These are phyloP conservation scores for Solanum rostratum DNA, from an alignment of 257 asterid species.

Conservation along the genomic window DNA sequence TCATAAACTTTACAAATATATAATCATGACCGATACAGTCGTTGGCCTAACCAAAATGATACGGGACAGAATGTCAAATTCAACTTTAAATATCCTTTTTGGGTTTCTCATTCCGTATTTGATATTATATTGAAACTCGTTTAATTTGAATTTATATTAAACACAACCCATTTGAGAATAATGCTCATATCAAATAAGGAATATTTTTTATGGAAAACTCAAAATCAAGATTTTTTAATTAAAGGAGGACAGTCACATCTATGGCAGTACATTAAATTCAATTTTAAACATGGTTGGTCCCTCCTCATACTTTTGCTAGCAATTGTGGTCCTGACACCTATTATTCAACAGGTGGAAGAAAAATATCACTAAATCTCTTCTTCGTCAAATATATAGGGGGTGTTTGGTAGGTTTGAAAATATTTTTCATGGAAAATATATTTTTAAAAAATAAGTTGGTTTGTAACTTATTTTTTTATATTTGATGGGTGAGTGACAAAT, in stretches of 20 bases:
- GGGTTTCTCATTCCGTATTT: too few relatives aligned
- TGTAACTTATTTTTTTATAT: too few relatives aligned
- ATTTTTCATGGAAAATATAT: too few relatives aligned
- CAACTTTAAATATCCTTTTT: not conserved
- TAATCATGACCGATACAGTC: not conserved
- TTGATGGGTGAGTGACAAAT: too few relatives aligned
- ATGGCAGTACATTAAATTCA: not conserved
- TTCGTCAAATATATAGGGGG: not conserved
- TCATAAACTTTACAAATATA: not conserved
- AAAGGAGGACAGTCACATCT: not conserved
- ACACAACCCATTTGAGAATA: too few relatives aligned
- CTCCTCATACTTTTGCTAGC: not conserved
- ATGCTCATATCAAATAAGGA: too few relatives aligned
- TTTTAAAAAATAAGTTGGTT: too few relatives aligned
- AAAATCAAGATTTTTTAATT: too few relatives aligned
- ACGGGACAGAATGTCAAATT: not conserved
- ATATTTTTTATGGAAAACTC: too few relatives aligned
- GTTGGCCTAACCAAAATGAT: not conserved
- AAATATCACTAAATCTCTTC: not conserved
- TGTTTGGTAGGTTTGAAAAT: too few relatives aligned
- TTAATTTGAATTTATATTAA: too few relatives aligned
- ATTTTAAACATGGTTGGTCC: not conserved
- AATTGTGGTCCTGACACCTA: not conserved
- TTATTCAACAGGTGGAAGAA: not conserved
- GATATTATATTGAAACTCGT: fast-evolving